These are phyloP conservation scores for Dysphania ambrosioides DNA, from an alignment of 148 eudicot genomes.

Conservation along the genomic window DNA sequence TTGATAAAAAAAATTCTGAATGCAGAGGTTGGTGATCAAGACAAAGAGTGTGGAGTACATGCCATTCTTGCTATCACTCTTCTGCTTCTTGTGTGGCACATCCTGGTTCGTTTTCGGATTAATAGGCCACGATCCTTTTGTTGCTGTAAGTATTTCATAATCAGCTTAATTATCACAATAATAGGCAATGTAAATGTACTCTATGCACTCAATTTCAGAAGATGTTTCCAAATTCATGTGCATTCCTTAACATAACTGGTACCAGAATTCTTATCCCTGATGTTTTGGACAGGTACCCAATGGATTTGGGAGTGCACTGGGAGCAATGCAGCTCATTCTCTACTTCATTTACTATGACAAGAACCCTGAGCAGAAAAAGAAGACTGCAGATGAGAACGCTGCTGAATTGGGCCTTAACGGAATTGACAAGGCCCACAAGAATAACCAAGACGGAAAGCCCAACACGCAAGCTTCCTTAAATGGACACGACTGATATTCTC, in stretches of 20 bases:
- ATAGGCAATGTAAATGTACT: neutral
- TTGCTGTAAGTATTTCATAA: conserved; percentile 51
- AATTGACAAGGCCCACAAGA: conserved; percentile 22
- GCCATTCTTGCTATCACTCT: conserved; percentile 83
- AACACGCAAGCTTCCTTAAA: conserved; percentile 16
- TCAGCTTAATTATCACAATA: neutral
- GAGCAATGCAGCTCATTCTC: conserved; percentile 60
- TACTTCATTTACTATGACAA: conserved; percentile 57
- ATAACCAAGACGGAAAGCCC: conserved; percentile 23
- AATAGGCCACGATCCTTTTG: conserved; percentile 67
- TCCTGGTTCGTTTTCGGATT: conserved; percentile 87
- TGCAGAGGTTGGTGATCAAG: conserved; percentile 72
- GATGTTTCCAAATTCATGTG: neutral
- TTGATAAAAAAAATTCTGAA: no score
- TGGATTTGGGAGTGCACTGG: conserved; percentile 65
- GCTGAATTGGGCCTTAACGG: conserved; percentile 47
- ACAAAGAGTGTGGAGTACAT: conserved; percentile 87
- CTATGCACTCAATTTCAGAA: neutral
- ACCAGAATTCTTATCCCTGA: neutral
- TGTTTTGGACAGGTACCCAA: conserved; percentile 51
- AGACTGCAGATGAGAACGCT: conserved; percentile 32
- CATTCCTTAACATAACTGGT: no score
- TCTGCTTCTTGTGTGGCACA: conserved; percentile 77
- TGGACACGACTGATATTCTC: conserved; percentile 8
- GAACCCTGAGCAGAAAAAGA: conserved; percentile 32